Percentiles rank a stretch among this genome's conserved stretches.
These are phyloP conservation scores for Colletotrichum sp. DNA, from an alignment of 2,329 filamentous ascomycete genomes.

Conservation along the genomic window DNA sequence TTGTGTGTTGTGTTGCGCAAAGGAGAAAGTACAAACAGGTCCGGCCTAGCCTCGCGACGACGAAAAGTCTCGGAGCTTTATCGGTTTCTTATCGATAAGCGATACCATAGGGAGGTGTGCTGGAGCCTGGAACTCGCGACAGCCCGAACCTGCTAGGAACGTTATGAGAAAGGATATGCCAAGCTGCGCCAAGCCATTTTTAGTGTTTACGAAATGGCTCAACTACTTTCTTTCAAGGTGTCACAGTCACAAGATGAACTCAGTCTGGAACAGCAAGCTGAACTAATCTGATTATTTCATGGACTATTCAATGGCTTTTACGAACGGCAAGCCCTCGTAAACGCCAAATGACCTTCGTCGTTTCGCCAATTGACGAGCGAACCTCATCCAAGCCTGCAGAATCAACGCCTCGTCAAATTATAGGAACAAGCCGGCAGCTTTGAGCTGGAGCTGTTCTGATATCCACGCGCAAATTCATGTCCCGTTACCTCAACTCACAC, in stretches of 20 bases:
- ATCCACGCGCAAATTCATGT: neutral
- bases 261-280: neutral
- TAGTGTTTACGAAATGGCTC: neutral
- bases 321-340: constrained; percentile 16
- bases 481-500: neutral
- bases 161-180: neutral
- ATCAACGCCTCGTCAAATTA: constrained; percentile 19
- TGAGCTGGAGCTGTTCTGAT: constrained; percentile 1
- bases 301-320: constrained; percentile 7
- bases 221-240: neutral
- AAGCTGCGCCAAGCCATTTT: neutral
- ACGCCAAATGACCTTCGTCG: constrained; percentile 9
- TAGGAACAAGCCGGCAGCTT: neutral
- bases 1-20: constrained; percentile 15
- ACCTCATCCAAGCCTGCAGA: constrained; percentile 5
- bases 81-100: constrained; percentile 16
- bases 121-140: neutral
- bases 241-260: neutral
- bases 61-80: constrained; percentile 21
- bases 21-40: constrained; percentile 6
- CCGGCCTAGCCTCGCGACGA: constrained; percentile 8
- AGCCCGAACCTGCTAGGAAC: neutral
- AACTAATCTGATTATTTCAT: constrained; percentile 2
- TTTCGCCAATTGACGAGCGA: constrained; percentile 10
- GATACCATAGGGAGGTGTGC: neutral